Conservation (phyloP, 306 rosid species). For the Cucurbita moschata region DNA sequence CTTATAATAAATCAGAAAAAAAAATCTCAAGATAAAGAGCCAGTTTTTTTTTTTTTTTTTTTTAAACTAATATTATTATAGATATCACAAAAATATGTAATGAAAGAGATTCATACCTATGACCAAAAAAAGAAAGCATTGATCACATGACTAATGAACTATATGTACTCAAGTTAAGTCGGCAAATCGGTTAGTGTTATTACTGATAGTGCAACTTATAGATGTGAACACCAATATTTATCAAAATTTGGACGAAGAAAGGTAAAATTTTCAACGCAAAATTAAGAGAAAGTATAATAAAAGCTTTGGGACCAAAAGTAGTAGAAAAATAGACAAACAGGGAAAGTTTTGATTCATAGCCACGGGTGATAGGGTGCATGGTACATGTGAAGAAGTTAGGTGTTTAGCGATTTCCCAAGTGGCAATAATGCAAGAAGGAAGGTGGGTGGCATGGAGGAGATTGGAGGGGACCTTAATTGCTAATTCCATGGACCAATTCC, state of each 20-base stretch:
- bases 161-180: background rate
- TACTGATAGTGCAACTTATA: too few relatives aligned
- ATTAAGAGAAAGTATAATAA: background rate
- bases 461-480: constrained; percentile 7
- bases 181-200: background rate
- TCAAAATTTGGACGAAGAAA: background rate
- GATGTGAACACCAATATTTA: background rate
- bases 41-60: background rate
- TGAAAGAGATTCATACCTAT: background rate
- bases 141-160: background rate
- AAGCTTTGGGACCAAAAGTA: constrained; percentile 9
- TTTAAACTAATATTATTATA: background rate
- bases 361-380: constrained; percentile 5
- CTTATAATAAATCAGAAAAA: background rate
- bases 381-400: constrained; percentile 10
- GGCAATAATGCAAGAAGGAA: constrained; percentile 8
- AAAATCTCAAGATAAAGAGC: background rate
- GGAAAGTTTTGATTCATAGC: constrained; percentile 6
- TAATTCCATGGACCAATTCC: constrained; percentile 9
- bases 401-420: background rate
- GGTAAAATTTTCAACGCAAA: background rate
- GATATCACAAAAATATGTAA: background rate
- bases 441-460: constrained; percentile 11
- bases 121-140: background rate
- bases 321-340: constrained; percentile 7